Percentiles rank a stretch among this genome's conserved stretches.
Conservation (phyloP, 345 rosid genomes). For the Bruguiera parviflora region DNA sequence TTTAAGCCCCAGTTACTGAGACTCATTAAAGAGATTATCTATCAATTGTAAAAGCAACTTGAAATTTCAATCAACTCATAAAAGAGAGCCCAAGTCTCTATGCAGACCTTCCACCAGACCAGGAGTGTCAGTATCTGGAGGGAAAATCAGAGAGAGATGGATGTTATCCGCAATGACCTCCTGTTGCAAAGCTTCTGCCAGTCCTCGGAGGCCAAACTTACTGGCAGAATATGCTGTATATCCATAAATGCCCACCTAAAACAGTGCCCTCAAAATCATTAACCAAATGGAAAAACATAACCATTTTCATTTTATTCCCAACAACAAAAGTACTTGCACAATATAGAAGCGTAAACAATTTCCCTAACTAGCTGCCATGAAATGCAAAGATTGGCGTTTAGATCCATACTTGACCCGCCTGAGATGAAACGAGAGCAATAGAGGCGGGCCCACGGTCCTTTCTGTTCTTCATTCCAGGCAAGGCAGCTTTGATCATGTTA, state of each 20-base stretch:
- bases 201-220: conserved; percentile 79
- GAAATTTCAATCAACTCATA: not conserved
- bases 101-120: conserved; percentile 63
- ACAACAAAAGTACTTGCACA: not conserved
- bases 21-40: not conserved
- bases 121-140: conserved; percentile 86
- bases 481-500: conserved; percentile 75
- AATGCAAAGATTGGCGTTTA: not conserved
- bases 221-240: conserved; percentile 83
- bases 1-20: not conserved
- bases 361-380: not conserved
- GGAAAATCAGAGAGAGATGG: conserved; percentile 72
- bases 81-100: not conserved
- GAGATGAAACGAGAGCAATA: conserved; percentile 72
- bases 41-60: not conserved
- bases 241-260: conserved; percentile 82
- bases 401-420: conserved; percentile 75
- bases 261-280: not conserved
- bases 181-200: conserved; percentile 92
- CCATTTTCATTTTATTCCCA: not conserved
- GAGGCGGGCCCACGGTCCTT: conserved; percentile 50
- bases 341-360: too few relatives aligned
- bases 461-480: conserved; percentile 67
- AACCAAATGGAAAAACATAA: not conserved
- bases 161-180: conserved; percentile 75